Evolutionary conservation across 2,329 filamentous ascomycete species (phyloP), one percentile per base, ranked within the genome.

Genomic region (Scytalidium lignicola): DNA sequence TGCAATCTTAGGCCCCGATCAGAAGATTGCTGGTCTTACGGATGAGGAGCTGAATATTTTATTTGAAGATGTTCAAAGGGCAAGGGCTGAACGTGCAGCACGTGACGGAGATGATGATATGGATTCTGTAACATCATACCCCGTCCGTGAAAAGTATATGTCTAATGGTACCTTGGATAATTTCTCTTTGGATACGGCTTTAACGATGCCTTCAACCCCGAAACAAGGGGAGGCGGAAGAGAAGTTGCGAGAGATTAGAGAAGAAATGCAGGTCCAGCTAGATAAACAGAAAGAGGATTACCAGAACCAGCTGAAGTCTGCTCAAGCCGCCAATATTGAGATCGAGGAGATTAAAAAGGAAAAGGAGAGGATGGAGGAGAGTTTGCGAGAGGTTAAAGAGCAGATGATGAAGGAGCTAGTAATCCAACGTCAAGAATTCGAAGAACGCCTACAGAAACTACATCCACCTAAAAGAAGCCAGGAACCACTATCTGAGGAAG

Each of bases 101-200:
- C 82, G 90, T 19, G 90, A 92, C 53, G 85, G 86, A 39, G 88
- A 92, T 49, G 92, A 96, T 49, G 93, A 97, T 65, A 82, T 85
- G 47, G 93, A 99, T 57, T 96, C 92, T 0, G 81, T 87, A 43
- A 87, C 85, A 22, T 96, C 92, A 0, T 96, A 91, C 62, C 86
- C 90, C 1, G 76, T 91, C 23, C 80, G 93, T 46, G 93, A 99
- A 60, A 97, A 97, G 63, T 97, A 97, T 67, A 81, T 96, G 72
- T 96, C 91, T 2, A 93, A 87, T 48, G 92, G 92, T 2, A 96
- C 92, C 0, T 78, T 97, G 47, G 93, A 99, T 69, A 96, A 95
- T 64, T 93, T 96, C 62, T 97, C 92, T 2, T 75, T 99, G 15
- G 93, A 99, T 65, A 99, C 93, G 1, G 86, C 85, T 12, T 75